Conservation (phyloP, 1,139 yeast species). For the Williopsis jadinii region DNA sequence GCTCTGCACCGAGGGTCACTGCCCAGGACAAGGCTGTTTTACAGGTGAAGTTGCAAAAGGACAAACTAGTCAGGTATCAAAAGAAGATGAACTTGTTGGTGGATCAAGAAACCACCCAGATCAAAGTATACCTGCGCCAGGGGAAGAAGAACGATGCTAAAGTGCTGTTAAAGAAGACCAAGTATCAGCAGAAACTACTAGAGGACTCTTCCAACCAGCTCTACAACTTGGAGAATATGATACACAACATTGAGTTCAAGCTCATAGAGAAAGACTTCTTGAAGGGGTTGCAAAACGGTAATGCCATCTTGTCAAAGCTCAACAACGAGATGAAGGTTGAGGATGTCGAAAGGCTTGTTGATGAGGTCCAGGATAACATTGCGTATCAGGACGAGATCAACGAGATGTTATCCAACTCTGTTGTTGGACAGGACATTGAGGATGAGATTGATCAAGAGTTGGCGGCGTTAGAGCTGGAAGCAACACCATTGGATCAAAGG, state of each 20-base stretch:
- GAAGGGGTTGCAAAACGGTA: slow-evolving; percentile 75
- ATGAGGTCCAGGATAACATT: slow-evolving; percentile 77
- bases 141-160: slow-evolving; percentile 39
- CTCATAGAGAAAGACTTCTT: slow-evolving; percentile 80
- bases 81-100: slow-evolving; percentile 50
- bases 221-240: slow-evolving; percentile 65
- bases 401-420: slow-evolving; percentile 38
- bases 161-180: slow-evolving; percentile 65
- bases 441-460: slow-evolving; percentile 52
- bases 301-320: slow-evolving; percentile 61
- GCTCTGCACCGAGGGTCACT: slow-evolving; percentile 52
- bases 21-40: slow-evolving; percentile 79
- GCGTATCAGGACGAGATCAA: slow-evolving; percentile 66
- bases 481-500: too few species aligned
- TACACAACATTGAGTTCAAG: slow-evolving; percentile 80
- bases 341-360: slow-evolving; percentile 75
- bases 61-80: slow-evolving; percentile 72
- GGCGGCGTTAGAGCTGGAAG: slow-evolving; percentile 28
- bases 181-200: slow-evolving; percentile 70
- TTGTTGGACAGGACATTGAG: slow-evolving; percentile 40
- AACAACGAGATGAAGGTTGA: slow-evolving; percentile 75
- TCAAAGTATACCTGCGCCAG: slow-evolving; percentile 23
- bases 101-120: slow-evolving; percentile 25
- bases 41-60: slow-evolving; percentile 83
- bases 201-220: slow-evolving; percentile 70